phyloP scores from a whole-genome alignment of 2,329 filamentous ascomycete genomes.

The Botrytis paeoniae region DNA sequence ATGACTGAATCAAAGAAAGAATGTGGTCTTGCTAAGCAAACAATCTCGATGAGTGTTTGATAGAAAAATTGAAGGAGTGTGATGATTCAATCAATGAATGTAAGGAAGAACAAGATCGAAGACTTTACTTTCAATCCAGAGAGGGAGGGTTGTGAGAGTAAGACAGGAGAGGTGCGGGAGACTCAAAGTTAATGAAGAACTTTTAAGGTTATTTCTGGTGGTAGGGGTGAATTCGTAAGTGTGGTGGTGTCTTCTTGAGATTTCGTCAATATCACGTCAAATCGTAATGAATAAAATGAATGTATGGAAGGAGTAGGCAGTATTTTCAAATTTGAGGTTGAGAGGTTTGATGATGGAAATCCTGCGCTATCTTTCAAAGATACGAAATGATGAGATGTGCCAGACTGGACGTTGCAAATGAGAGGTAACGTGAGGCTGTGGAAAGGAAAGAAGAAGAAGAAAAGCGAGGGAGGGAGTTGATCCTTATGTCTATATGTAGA shows the following conservation, averaged over 20 bases:
- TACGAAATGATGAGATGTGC: constrained; percentile 12
- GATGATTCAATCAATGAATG: constrained; percentile 31
- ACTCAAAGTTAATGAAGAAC: neutral
- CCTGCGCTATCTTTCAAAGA: constrained; percentile 26
- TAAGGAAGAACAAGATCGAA: constrained; percentile 13
- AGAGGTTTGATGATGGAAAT: constrained; percentile 1
- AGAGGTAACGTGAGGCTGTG: constrained; percentile 16
- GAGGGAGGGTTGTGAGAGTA: neutral
- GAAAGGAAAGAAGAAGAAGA: constrained; percentile 11
- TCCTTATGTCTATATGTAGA: constrained; percentile 5
- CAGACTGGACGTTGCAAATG: constrained; percentile 11
- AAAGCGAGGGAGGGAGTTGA: neutral
- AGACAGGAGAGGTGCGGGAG: neutral
- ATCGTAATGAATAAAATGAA: constrained; percentile 11
- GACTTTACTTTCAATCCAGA: constrained; percentile 1
- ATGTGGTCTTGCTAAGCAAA: constrained; percentile 4
- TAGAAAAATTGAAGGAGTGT: constrained; percentile 16
- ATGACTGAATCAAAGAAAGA: constrained; percentile 16
- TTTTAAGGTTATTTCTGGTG: neutral
- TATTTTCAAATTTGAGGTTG: neutral
- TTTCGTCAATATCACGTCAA: constrained; percentile 4
- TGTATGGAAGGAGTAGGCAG: constrained; percentile 3
- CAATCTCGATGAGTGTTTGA: constrained; percentile 15
- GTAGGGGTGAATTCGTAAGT: neutral
- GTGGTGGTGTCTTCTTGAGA: neutral